Conservation (phyloP, 1,284 basidiomycete genomes). For the Apiotrichum akiyoshidainum region DNA sequence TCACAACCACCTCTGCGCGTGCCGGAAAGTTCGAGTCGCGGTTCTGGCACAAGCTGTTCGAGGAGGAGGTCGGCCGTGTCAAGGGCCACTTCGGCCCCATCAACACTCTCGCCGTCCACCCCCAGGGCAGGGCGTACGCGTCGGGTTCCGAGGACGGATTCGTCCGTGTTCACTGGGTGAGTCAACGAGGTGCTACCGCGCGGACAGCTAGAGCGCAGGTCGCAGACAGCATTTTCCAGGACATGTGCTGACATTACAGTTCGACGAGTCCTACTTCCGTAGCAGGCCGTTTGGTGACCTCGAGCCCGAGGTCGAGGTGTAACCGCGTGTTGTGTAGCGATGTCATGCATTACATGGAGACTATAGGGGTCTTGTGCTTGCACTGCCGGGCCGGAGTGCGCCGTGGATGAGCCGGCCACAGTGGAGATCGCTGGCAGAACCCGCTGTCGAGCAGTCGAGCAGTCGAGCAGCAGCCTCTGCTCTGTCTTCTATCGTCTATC, state of each 20-base stretch:
- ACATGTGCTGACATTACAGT: conserved; percentile 54
- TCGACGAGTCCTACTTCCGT: conserved; percentile 86
- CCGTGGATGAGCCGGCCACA: too few relatives aligned
- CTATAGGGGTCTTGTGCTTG: too few relatives aligned
- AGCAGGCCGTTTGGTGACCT: conserved; percentile 84
- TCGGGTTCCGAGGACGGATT: conserved; percentile 97
- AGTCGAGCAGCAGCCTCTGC: too few relatives aligned
- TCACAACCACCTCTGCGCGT: conserved; percentile 88
- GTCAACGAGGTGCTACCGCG: too few relatives aligned
- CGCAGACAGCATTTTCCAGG: too few relatives aligned
- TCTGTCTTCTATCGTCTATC: too few relatives aligned
- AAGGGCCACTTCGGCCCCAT: conserved; percentile 93
- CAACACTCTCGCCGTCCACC: conserved; percentile 96
- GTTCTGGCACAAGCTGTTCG: conserved; percentile 98
- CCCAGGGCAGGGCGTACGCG: conserved; percentile 81
- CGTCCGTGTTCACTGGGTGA: conserved; percentile 71
- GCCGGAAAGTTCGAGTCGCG: conserved; percentile 98
- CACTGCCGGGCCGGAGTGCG: not conserved
- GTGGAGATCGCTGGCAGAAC: too few relatives aligned
- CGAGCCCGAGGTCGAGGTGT: conserved; percentile 61
- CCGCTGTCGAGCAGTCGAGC: too few relatives aligned
- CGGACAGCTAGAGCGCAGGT: too few relatives aligned
- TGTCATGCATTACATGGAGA: conserved; percentile 20
- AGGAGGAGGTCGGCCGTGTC: conserved; percentile 95
- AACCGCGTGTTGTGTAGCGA: conserved; percentile 17